Conservation (phyloP, 306 rosid genomes). For the Vicia faba region DNA sequence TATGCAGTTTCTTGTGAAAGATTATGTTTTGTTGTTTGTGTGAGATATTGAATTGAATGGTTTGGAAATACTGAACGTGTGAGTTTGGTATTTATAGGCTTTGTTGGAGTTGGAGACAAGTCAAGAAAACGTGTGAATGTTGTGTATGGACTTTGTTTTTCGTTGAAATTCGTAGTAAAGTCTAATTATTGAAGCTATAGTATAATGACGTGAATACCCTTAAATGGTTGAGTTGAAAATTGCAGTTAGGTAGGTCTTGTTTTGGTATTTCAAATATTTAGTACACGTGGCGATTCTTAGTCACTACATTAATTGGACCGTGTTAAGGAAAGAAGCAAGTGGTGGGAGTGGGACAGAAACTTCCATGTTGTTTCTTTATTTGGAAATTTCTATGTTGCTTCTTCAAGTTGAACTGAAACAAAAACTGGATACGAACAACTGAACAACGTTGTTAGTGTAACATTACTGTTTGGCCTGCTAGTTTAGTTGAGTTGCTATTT, state of each 20-base stretch:
- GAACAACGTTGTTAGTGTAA: constrained; percentile 5
- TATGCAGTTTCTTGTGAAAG: no score
- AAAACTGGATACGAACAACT: not conserved
- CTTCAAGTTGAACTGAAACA: not conserved
- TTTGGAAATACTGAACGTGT: not conserved
- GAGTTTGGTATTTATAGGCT: constrained; percentile 28
- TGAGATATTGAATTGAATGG: constrained; percentile 26
- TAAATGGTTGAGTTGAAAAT: not conserved
- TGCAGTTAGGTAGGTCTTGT: not conserved
- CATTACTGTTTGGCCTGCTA: not conserved
- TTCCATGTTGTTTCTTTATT: not conserved
- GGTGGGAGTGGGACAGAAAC: constrained; percentile 12
- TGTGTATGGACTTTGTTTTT: not conserved
- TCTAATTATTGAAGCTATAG: not conserved
- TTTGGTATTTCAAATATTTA: constrained; percentile 3
- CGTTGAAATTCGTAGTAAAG: constrained; percentile 3
- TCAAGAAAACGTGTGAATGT: constrained; percentile 10
- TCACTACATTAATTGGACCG: constrained; percentile 29
- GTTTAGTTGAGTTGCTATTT: constrained; percentile 14
- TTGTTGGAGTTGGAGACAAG: constrained; percentile 9
- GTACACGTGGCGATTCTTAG: constrained; percentile 12
- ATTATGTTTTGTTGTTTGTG: not conserved
- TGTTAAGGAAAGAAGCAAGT: constrained; percentile 16
- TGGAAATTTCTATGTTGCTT: constrained; percentile 35
- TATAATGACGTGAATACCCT: constrained; percentile 28